Evolutionary conservation across 805 yeast genomes (phyloP).

Genomic region (Candida pseudofarinosa): DNA sequence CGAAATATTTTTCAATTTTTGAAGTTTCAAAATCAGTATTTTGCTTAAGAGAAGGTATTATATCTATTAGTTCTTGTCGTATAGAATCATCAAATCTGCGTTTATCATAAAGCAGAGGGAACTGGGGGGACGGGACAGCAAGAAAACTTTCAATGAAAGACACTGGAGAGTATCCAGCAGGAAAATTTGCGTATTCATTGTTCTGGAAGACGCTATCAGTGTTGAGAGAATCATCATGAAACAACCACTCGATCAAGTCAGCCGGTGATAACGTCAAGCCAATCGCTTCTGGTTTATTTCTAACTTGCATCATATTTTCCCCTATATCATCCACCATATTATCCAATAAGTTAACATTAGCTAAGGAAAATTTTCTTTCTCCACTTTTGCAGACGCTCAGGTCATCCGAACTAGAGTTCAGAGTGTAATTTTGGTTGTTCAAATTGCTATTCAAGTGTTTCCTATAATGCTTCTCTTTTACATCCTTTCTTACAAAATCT

Average conservation of each 20-base stretch:
- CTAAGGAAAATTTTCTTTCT: background rate
- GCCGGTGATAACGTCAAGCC: constrained; percentile 20
- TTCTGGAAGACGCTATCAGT: constrained; percentile 2
- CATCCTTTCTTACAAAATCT: constrained; percentile 17
- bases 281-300: background rate
- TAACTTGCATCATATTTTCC: background rate
- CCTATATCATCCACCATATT: background rate
- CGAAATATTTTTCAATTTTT: constrained; percentile 19
- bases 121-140: constrained; percentile 15
- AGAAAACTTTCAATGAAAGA: constrained; percentile 14
- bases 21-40: constrained; percentile 13
- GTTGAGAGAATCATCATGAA: constrained; percentile 15
- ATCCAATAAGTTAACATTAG: too few relatives aligned
- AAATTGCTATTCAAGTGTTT: constrained; percentile 9
- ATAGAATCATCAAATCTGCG: constrained; percentile 11
- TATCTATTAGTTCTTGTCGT: constrained; percentile 7
- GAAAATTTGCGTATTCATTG: constrained; percentile 5
- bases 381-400: background rate
- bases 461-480: constrained; percentile 18
- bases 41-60: constrained; percentile 14
- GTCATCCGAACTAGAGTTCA: background rate
- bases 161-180: constrained; percentile 15
- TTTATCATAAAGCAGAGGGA: constrained; percentile 14
- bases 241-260: constrained; percentile 29
- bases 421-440: background rate